These are phyloP conservation scores for Fragilaria radians DNA, from an alignment of 108 stramenopile genomes.

Conservation along the genomic window DNA sequence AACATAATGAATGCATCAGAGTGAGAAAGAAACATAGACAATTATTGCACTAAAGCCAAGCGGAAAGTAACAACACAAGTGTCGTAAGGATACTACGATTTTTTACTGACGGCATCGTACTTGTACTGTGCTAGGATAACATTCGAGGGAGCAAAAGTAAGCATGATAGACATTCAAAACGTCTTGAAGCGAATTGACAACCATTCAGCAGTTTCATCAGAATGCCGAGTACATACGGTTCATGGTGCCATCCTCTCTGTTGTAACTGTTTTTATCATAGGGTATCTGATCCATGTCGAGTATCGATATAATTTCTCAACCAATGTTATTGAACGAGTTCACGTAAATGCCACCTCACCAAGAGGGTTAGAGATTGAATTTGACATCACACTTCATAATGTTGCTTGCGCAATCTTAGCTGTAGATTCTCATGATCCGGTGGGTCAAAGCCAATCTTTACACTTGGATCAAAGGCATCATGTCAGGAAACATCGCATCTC, in stretches of 20 bases:
- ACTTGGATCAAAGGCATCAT: conserved; percentile 65
- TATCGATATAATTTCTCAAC: conserved; percentile 59
- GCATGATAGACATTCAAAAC: conserved; percentile 20
- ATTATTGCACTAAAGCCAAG: too few relatives aligned
- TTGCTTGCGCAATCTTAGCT: conserved; percentile 74
- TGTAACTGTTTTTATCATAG: conserved; percentile 32
- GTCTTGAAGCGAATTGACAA: conserved; percentile 42
- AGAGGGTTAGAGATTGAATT: conserved; percentile 80
- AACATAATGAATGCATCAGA: too few relatives aligned
- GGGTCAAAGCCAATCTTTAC: conserved; percentile 79
- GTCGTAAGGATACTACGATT: too few relatives aligned
- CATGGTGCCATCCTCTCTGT: conserved; percentile 45
- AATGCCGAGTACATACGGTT: conserved; percentile 75
- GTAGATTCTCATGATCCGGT: conserved; percentile 91
- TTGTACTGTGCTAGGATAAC: too few relatives aligned
- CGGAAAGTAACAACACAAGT: too few relatives aligned
- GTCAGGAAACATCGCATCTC: conserved; percentile 83
- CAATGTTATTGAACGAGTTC: conserved; percentile 52
- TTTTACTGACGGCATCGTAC: too few relatives aligned
- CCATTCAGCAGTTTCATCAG: conserved; percentile 67
- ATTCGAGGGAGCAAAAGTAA: too few relatives aligned
- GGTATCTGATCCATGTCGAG: conserved; percentile 63
- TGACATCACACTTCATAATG: conserved; percentile 77
- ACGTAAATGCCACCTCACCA: conserved; percentile 79
- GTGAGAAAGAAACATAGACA: too few relatives aligned